Evolutionary conservation across 495 filamentous ascomycete species (phyloP), one percentile per base, ranked within the genome.

Genomic region (Talaromyces liani): DNA sequence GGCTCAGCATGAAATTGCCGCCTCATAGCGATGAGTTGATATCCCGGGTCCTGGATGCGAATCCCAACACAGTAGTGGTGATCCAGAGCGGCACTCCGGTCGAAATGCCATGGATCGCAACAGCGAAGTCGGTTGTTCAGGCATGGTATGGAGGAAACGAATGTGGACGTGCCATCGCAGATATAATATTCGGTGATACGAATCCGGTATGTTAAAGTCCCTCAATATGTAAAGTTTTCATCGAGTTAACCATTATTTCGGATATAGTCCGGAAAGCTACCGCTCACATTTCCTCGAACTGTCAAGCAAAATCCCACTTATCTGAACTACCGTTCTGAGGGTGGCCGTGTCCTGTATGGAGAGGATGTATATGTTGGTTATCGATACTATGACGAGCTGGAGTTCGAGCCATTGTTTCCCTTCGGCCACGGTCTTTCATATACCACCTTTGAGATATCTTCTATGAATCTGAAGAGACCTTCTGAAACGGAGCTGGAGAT

Each of bases 361-460:
- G 90, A 93, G 73, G 87, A 87, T 63, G 76, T 95, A 57, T 93
- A 88, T 70, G 87, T 96, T 60, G 91, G 91, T 2, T 95, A 96
- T 72, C 79, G 88, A 2, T 89, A 89, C 75, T 96, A 91, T 76
- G 91, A 95, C 69, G 84, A 85, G 55, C 71, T 81, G 16, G 75
- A 83, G 12, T 76, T 89, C 41, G 73, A 77, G 1, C 86, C 89
- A 0, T 80, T 88, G 0, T 94, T 94, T 75, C 79, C 87, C 58
- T 95, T 96, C 69, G 91, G 91, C 56, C 87, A 93, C 70, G 91
- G 91, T 24, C 83, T 96, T 12, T 90, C 87, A 0, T 94, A 94
- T 72, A 91, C 91, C 0, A 85, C 79, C 6, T 94, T 94, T 71
- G 73, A 79, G 34, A 90, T 90, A 68, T 84, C 84, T n/a, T 74